Percentiles rank a stretch among this genome's conserved stretches.
Evolutionary conservation across 2,329 filamentous ascomycete species (phyloP).

Genomic region (Aspergillus caelatus): DNA sequence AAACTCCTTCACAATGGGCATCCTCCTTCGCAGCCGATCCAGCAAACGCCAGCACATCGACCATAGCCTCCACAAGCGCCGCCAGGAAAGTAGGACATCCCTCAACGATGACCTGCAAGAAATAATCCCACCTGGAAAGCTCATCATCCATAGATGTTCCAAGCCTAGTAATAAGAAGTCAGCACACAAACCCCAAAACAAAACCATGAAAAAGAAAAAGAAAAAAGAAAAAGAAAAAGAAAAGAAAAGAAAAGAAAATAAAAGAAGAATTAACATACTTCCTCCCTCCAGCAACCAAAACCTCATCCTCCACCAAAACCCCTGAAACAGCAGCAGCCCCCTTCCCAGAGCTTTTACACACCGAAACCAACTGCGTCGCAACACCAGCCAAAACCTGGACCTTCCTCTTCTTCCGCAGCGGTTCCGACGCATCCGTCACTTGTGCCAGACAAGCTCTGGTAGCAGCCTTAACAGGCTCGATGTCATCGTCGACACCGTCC

Average conservation of each 20-base stretch:
- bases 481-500: slow-evolving; percentile 14
- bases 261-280: slow-evolving; percentile 27
- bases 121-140: slow-evolving; percentile 40
- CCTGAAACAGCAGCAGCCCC: slow-evolving; percentile 25
- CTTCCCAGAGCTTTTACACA: slow-evolving; percentile 27
- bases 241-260: slow-evolving; percentile 16
- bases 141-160: slow-evolving; percentile 30
- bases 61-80: slow-evolving; percentile 43
- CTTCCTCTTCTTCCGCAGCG: slow-evolving; percentile 34
- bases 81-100: slow-evolving; percentile 39
- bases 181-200: not conserved
- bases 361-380: slow-evolving; percentile 29
- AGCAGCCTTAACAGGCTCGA: slow-evolving; percentile 21
- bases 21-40: slow-evolving; percentile 27
- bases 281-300: slow-evolving; percentile 30
- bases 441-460: slow-evolving; percentile 24
- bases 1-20: slow-evolving; percentile 46
- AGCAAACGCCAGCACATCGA: slow-evolving; percentile 35
- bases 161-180: slow-evolving; percentile 20
- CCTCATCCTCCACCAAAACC: slow-evolving; percentile 30
- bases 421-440: slow-evolving; percentile 18
- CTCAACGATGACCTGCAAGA: slow-evolving; percentile 40
- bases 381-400: slow-evolving; percentile 24
- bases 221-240: slow-evolving; percentile 13
- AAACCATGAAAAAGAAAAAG: not conserved